Evolutionary conservation across 163 green algal genomes (phyloP).

Genomic region (Scenedesmus sp.): DNA sequence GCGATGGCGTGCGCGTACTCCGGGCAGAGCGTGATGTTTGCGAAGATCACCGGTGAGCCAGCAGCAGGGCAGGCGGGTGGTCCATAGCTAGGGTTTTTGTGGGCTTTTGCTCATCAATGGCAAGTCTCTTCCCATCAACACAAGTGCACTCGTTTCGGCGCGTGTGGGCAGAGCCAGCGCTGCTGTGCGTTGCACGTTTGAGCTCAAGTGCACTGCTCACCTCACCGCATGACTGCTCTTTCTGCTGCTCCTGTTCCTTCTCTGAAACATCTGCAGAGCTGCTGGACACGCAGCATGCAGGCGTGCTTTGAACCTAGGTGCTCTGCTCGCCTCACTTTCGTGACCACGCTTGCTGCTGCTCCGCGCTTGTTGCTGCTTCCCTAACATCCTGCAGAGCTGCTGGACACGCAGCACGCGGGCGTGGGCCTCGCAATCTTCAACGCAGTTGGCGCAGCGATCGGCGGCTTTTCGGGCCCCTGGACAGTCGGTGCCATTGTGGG

Average conservation of each 20-base stretch:
- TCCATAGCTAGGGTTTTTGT: neutral
- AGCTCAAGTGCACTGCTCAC: no score
- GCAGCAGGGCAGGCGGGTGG: neutral
- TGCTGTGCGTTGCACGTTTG: no score
- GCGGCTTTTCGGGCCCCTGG: slow-evolving; percentile 24
- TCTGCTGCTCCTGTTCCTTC: neutral
- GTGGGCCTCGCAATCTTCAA: slow-evolving; percentile 29
- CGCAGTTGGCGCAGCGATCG: neutral
- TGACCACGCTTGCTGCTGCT: neutral
- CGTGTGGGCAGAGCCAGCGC: no score
- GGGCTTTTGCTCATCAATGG: no score
- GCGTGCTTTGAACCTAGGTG: neutral
- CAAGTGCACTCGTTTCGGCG: no score
- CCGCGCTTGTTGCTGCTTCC: neutral
- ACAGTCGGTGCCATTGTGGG: slow-evolving; percentile 19
- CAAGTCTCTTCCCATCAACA: no score
- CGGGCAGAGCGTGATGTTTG: slow-evolving; percentile 26
- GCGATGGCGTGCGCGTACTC: slow-evolving; percentile 12
- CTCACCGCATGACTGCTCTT: neutral
- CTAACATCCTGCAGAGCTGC: neutral
- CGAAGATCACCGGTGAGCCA: slow-evolving; percentile 16
- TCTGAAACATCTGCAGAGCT: neutral
- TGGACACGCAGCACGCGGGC: slow-evolving; percentile 9
- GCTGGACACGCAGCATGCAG: slow-evolving; percentile 8
- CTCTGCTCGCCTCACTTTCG: no score